Evolutionary conservation across 768 basidiomycete species (phyloP), one percentile per base, ranked within the genome.

Genomic region (Chalciporus chontae): DNA sequence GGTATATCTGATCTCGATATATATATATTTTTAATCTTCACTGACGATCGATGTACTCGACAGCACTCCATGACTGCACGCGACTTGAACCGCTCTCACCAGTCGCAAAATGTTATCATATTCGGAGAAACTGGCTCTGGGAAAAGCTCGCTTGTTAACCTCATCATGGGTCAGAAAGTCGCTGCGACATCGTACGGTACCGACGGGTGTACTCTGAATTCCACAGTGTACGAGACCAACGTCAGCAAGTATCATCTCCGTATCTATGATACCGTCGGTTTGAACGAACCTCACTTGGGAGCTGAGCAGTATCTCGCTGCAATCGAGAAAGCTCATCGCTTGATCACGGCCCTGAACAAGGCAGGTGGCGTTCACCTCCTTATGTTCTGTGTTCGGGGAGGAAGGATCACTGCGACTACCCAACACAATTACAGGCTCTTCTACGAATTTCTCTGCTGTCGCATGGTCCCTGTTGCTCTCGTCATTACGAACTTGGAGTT

Each of bases 131-230:
- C 65, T 4, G 65, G 65, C 19, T 49, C 65, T 38, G 69, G 71
- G 3, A 77, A 77, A 57, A 77, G 76, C 57, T 73, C 72, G 3
- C 62, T 76, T 26, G 54, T 76, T 24, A 77, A 76, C 56, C 67
- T 77, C 64, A 59, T 76, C 42, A 50, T 61, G n/a, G 65, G 63
- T 10, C 24, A 49, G 3, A 49, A 65, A 0, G 47, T 59, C 11
- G 74, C 73, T 14, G 37, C 46, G 2, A 64, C 65, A 13, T 72
- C 71, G 8, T 65, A 62, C 43, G 55, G 61, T 5, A 66, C 67
- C 9, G 51, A 56, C 7, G 73, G 75, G 5, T 71, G 68, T 47
- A 76, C 76, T 4, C 59, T 73, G 41, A 43, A 63, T 27, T 67
- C 63, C 29, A 53, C 58, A 31, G 37, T 62, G 26, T 54, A 65